Percentiles rank a stretch among this genome's conserved stretches.
Evolutionary conservation across 2,329 filamentous ascomycete genomes (phyloP).

Genomic region (Paraconiothyrium brasiliense): DNA sequence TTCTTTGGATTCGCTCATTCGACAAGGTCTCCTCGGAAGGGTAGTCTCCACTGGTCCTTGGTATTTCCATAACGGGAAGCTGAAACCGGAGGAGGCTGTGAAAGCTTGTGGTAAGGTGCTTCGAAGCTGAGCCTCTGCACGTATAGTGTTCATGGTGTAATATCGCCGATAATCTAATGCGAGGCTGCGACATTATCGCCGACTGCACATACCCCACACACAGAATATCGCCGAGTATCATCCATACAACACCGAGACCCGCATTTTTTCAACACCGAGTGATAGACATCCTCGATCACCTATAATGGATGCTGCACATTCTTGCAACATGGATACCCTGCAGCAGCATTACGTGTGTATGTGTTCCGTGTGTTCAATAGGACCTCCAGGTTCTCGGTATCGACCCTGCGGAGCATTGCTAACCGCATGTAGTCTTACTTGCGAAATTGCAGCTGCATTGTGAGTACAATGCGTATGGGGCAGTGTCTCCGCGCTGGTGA

Average conservation of each 20-base stretch:
- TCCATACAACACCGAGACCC: not conserved
- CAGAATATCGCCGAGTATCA: not conserved
- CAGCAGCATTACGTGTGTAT: not conserved
- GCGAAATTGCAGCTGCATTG: not conserved
- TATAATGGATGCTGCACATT: not conserved
- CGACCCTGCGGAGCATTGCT: not conserved
- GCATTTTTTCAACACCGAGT: not conserved
- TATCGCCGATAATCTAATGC: not conserved
- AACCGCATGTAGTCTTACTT: not conserved
- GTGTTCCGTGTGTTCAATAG: not conserved
- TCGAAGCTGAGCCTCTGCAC: not conserved
- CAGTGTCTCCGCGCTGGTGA: too few relatives aligned
- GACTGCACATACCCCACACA: not conserved
- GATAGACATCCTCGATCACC: not conserved
- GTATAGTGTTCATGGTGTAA: slow-evolving; percentile 2
- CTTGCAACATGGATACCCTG: not conserved
- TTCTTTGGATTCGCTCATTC: not conserved
- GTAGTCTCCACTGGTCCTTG: not conserved
- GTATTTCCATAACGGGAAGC: slow-evolving; percentile 5
- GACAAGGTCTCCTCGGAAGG: not conserved
- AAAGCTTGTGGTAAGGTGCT: not conserved
- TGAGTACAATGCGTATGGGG: not conserved
- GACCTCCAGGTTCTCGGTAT: not conserved
- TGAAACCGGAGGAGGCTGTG: not conserved
- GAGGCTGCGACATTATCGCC: not conserved